Evolutionary conservation across 805 yeast species (phyloP), one percentile per base, ranked within the genome.

Genomic region (Saccharomycopsis capsularis): DNA sequence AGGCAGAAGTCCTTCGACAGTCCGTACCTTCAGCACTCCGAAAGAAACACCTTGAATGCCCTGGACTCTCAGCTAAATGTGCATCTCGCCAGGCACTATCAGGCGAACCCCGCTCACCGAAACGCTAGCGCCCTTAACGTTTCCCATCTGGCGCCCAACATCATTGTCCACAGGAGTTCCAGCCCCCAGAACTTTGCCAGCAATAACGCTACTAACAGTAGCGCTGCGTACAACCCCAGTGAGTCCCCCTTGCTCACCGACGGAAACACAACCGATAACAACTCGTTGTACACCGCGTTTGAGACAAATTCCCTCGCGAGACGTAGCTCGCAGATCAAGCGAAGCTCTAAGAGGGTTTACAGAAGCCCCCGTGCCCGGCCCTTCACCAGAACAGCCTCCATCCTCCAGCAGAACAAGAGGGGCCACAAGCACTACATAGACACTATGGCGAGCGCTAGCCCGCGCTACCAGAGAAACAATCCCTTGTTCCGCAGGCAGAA

Each of bases 1-100:
- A 22, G 54, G 27, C 54, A 51, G 36, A 51, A 51, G 29, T 47
- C 51, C 13, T 36, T 50, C 38, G 54, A 46, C 19, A 32, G 37
- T 19, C 42, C 46, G 6, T 38, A 23, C 24, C 24, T 15, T 23
- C 5, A 19, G 22, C 29, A 38, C 30, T 18, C 24, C 43, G 22
- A 22, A 13, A n/a, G 16, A 23, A 44, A 37, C 24, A 16, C 5
- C 39, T n/a, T 16, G 5, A 29, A 29, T 29, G n/a, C n/a, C n/a
- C 32, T 27, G 32, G 11, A 27, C 13, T 34, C 38, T 6, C 38
- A 34, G 18, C 18, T 34, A 18, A 13, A 29, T 29, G 11, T 29
- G 11, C 7, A 13, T 7, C 32, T 29, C 13, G 32, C 32, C 7
- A 29, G 7, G 13, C 32, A 29, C 7, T 9, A 29, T 29, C 7